Conservation (phyloP, 2,329 filamentous ascomycete species). For the Arthroderma sp. region DNA sequence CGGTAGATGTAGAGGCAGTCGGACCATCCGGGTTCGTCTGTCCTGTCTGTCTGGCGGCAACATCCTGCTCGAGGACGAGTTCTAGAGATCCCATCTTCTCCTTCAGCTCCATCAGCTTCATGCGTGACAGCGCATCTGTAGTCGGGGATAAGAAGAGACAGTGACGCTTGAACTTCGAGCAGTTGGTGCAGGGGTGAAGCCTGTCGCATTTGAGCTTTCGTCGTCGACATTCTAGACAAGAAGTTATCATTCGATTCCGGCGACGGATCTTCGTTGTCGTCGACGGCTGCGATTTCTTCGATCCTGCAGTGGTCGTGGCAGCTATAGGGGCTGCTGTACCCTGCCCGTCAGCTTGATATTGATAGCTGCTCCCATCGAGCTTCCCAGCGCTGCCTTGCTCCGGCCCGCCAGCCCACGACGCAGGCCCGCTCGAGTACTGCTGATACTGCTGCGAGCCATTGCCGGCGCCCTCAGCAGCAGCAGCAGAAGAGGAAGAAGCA, state of each 20-base stretch:
- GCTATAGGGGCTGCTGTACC: neutral
- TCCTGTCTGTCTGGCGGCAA: slow-evolving; percentile 37
- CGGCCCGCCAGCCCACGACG: neutral
- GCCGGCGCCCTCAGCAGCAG: neutral
- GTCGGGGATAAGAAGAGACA: slow-evolving; percentile 55
- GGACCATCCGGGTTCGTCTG: slow-evolving; percentile 2
- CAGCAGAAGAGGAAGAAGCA: neutral
- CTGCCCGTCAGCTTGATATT: neutral
- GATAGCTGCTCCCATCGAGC: neutral
- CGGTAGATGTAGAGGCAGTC: neutral
- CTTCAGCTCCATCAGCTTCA: slow-evolving; percentile 63
- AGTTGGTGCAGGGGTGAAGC: slow-evolving; percentile 54
- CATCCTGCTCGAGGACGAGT: slow-evolving; percentile 55
- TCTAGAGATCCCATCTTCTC: slow-evolving; percentile 65
- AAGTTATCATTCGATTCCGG: slow-evolving; percentile 57
- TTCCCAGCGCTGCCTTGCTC: neutral
- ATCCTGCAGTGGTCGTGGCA: neutral
- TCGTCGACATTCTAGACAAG: slow-evolving; percentile 57
- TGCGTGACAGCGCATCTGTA: slow-evolving; percentile 57
- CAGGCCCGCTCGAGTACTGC: neutral
- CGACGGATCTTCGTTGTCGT: slow-evolving; percentile 37
- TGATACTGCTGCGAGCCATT: neutral
- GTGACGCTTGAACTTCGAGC: slow-evolving; percentile 39
- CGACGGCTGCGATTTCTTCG: neutral
- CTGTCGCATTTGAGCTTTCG: slow-evolving; percentile 69